Base-by-base conservation (phyloP, 2,329 filamentous ascomycete species). In the Phialocephala subalpina region DNA sequence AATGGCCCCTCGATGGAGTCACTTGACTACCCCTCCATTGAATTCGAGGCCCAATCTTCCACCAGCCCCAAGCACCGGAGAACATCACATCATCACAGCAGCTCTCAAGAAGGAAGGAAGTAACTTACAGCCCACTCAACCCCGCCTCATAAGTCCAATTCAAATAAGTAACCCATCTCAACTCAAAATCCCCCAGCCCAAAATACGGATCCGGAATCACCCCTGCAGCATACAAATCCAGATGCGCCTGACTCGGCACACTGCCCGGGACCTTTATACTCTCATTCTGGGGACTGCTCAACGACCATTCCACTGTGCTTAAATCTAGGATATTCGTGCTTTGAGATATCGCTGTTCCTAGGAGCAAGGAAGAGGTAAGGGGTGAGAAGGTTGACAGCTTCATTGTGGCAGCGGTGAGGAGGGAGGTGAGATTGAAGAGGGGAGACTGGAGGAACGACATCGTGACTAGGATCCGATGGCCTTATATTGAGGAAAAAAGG, bases 131-230 rank as follows among this genome's bases (percentile, higher is more conserved):
- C 22, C 76, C 78, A 9, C 75, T 52, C 2, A 89, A 76, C 0
- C 78, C 77, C n/a, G 82, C 83, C 0, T 81, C 84, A 71, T 89
- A 90, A 0, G 85, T 90, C 87, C 87, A 90, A 72, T 89, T 86
- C 16, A 78, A 78, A 71, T 80, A 79, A n/a, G 81, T 80, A 29
- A 90, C 80, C 86, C 87, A 90, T 27, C 86, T 82, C 18, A 87
- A 79, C 63, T 87, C 79, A 70, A 88, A 87, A 70, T 89, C 86
- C 66, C 88, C 88, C 1, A 87, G 75, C 1, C 84, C 86, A 70
- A 82, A 82, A 63, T 87, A 72, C 2, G 70, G 70, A 83, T 56
- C 81, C 77, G 65, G 47, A 62, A 68, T 64, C 4, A 86, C 79
- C 7, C 82, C 77, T 25, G 82, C 83, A 27, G 81, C 80, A 49